A percentile compares a stretch with the other conserved stretches of the same genome.
Evolutionary conservation across 345 rosid species (phyloP).

Genomic region (Acer saccharum): DNA sequence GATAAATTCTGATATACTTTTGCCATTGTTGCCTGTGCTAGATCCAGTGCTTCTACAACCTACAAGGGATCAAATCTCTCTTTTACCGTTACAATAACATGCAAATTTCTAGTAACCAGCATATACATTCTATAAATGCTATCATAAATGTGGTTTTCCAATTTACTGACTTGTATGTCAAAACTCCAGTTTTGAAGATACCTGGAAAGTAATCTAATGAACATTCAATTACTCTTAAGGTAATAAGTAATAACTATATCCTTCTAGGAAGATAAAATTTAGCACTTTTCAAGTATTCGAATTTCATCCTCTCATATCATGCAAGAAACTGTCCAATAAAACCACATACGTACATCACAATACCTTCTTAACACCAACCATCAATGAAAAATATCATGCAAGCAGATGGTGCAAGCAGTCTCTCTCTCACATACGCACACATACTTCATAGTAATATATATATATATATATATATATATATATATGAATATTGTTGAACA

Average conservation of each 20-base stretch:
- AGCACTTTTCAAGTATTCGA: neutral
- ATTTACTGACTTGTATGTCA: neutral
- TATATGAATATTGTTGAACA: neutral
- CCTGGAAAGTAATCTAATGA: conserved; percentile 1
- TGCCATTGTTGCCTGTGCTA: conserved; percentile 84
- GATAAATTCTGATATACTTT: conserved; percentile 90
- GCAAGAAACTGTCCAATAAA: neutral
- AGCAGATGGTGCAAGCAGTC: neutral
- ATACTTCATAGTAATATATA: neutral
- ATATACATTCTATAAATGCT: neutral
- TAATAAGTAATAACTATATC: neutral
- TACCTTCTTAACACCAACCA: neutral
- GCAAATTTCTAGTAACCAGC: neutral
- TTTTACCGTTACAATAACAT: neutral
- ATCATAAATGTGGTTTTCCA: neutral
- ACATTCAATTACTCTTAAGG: neutral
- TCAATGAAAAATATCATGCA: neutral
- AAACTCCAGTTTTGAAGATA: neutral
- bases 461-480: no score
- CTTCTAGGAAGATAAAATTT: neutral
- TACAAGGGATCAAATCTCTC: conserved; percentile 22
- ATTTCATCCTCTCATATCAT: neutral
- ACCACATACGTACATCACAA: neutral
- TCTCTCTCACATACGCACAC: neutral
- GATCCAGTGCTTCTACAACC: conserved; percentile 86